phyloP scores from a whole-genome alignment of 2,329 filamentous ascomycete genomes.

The Claviceps pazoutovae region DNA sequence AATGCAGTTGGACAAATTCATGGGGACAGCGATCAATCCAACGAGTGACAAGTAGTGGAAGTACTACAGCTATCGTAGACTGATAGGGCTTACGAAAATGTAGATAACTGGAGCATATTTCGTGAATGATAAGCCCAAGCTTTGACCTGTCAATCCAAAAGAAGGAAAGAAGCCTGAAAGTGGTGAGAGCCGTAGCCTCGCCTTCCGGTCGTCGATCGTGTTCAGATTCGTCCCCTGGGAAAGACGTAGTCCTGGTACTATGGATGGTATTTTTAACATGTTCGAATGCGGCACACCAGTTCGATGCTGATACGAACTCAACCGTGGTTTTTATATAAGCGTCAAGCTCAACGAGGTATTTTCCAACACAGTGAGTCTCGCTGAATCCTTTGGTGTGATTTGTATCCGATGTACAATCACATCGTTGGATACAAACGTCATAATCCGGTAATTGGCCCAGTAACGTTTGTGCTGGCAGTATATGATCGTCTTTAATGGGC shows the following conservation, averaged over 20 bases:
- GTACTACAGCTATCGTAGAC: conserved; percentile 45
- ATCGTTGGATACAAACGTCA: conserved; percentile 21
- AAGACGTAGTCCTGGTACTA: conserved; percentile 30
- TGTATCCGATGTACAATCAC: conserved; percentile 7
- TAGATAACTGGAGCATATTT: conserved; percentile 52
- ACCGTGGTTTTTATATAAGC: conserved; percentile 40
- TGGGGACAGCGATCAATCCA: conserved; percentile 53
- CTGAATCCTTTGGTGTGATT: conserved; percentile 7
- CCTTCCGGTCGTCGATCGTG: conserved; percentile 28
- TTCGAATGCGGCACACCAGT: conserved; percentile 46
- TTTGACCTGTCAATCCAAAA: conserved; percentile 52
- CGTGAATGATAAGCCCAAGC: conserved; percentile 47
- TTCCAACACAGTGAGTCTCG: conserved; percentile 15
- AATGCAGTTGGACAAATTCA: conserved; percentile 52
- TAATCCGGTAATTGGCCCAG: conserved; percentile 35
- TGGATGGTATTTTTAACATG: conserved; percentile 41
- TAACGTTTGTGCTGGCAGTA: conserved; percentile 41
- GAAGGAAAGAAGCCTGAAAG: conserved; percentile 45
- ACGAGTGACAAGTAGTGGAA: conserved; percentile 48
- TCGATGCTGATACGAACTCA: conserved; percentile 51
- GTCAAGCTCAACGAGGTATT: conserved; percentile 35
- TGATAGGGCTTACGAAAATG: conserved; percentile 52
- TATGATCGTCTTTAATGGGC: conserved; percentile 43
- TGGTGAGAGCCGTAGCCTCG: conserved; percentile 37
- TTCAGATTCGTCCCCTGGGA: conserved; percentile 24